Base-by-base conservation (phyloP, 352 stramenopile genomes). In the Globisporangium parvum region DNA sequence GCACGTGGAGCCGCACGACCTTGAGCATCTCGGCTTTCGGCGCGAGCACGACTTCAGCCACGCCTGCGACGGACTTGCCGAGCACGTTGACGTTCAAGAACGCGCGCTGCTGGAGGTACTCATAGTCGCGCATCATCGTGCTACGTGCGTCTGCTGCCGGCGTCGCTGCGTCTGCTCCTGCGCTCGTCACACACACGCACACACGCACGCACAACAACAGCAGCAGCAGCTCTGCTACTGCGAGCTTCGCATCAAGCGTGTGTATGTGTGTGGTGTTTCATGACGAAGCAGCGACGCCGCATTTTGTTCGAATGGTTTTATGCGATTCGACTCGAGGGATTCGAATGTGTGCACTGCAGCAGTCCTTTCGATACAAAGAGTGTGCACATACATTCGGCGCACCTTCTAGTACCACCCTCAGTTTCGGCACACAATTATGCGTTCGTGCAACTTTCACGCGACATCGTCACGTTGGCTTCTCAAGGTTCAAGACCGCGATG, bases 61-160 rank as follows among this genome's bases (percentile, higher is more conserved):
- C 78, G 50, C 84, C 81, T 15, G 59, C 49, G 14, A 93, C 54
- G 37, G 70, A 66, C 40, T 69, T 66, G n/a, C 73, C 75, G 62
- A 92, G 65, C 66, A 92, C 73, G 56, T 93, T 80, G 56, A 93
- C 77, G 53, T 72, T 71, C 55, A 93, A 71, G 57, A 75, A 85
- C 66, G 76, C 75, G 50, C 81, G 81, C 73, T 93, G 81, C 65
- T 93, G 80, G 65, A 93, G 69, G 59, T 91, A 92, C 64, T 92
- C 81, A 60, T 85, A 93, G 65, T 93, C 81, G 35, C 70, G 62
- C 68, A 93, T 93, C 80, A 89, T 91, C 21, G 45, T 65, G 53
- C 3, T n/a, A 42, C 12, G 5, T 6, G 39, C 17, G 14, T 20
- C 39, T 37, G 31, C 31, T 37, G 31, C 31, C 11, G 31, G 9